Evolutionary conservation across 2,329 filamentous ascomycete species (phyloP).

Genomic region (Colletotrichum noveboracense): DNA sequence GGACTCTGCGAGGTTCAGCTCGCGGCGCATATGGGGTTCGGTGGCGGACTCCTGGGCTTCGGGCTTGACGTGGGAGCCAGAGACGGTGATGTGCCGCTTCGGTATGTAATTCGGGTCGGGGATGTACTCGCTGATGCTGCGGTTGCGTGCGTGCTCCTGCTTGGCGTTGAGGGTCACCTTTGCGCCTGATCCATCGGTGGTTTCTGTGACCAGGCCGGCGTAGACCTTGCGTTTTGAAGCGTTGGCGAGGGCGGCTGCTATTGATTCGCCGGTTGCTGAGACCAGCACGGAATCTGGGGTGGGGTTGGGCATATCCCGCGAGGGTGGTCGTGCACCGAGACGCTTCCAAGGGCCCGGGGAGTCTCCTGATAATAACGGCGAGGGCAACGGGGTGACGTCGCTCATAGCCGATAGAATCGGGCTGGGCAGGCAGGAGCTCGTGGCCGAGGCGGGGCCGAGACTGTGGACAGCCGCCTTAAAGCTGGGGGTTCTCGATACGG

Average conservation of each 20-base stretch:
- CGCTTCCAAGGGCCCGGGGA: slow-evolving; percentile 72
- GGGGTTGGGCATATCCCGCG: slow-evolving; percentile 45
- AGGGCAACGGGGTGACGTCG: slow-evolving; percentile 80
- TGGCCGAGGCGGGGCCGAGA: slow-evolving; percentile 56
- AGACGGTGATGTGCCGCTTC: slow-evolving; percentile 76
- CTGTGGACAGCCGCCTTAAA: slow-evolving; percentile 60
- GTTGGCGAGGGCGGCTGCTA: slow-evolving; percentile 54
- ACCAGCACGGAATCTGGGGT: slow-evolving; percentile 54
- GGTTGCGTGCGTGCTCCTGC: slow-evolving; percentile 59
- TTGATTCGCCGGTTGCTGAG: slow-evolving; percentile 56
- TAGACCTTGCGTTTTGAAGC: slow-evolving; percentile 65
- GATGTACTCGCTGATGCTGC: slow-evolving; percentile 88
- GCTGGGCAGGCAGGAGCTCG: slow-evolving; percentile 73
- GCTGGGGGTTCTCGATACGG: slow-evolving; percentile 65
- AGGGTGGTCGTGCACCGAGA: slow-evolving; percentile 52
- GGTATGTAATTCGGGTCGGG: slow-evolving; percentile 74
- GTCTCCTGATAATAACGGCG: slow-evolving; percentile 70
- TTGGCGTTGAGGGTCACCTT: slow-evolving; percentile 24
- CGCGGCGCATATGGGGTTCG: slow-evolving; percentile 67
- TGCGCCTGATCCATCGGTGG: slow-evolving; percentile 26
- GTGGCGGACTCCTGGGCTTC: slow-evolving; percentile 37
- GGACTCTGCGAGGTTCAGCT: slow-evolving; percentile 80
- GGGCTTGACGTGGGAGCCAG: slow-evolving; percentile 60
- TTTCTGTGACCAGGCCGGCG: slow-evolving; percentile 46
- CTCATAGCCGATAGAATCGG: slow-evolving; percentile 78